Conservation (phyloP, 192 early-diverging fungal species). For the Podila epicladia region DNA sequence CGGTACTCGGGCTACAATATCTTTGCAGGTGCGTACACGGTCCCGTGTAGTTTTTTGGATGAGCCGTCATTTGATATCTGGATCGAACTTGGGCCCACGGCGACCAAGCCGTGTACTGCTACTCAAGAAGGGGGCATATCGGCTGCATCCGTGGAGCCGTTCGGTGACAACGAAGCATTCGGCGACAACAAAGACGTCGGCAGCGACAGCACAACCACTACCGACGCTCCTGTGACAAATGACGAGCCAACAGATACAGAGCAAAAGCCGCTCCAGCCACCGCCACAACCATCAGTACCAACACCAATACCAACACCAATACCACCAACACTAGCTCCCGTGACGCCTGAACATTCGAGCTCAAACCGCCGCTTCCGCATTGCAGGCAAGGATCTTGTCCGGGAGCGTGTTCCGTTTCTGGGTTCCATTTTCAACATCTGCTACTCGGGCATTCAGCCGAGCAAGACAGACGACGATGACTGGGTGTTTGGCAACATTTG, state of each 20-base stretch:
- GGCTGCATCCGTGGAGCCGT: not conserved
- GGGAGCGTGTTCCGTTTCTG: slow-evolving; percentile 18
- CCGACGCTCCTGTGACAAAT: not conserved
- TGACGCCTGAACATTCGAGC: not conserved
- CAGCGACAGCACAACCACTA: not conserved
- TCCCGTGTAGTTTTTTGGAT: slow-evolving; percentile 10
- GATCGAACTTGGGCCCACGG: slow-evolving; percentile 8
- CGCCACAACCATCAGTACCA: not conserved
- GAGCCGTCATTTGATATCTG: slow-evolving; percentile 4
- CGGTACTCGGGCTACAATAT: slow-evolving; percentile 19
- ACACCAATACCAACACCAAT: not conserved
- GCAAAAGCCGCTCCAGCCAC: not conserved
- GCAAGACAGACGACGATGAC: slow-evolving; percentile 18
- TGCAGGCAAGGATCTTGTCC: slow-evolving; percentile 15
- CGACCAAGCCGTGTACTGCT: not conserved
- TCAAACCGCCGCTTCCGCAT: slow-evolving; percentile 16
- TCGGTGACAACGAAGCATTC: not conserved
- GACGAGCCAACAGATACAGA: not conserved
- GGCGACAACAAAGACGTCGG: no score
- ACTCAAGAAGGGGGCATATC: not conserved
- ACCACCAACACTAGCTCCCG: not conserved
- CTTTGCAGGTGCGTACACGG: slow-evolving; percentile 9
- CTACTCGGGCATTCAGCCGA: slow-evolving; percentile 19
- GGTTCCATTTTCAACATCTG: slow-evolving; percentile 8
- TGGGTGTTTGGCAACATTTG: slow-evolving; percentile 29